Evolutionary conservation across 176 grass and related monocot species (phyloP), one percentile per base, ranked within the genome.

Genomic region (Cymbopogon citratus): DNA sequence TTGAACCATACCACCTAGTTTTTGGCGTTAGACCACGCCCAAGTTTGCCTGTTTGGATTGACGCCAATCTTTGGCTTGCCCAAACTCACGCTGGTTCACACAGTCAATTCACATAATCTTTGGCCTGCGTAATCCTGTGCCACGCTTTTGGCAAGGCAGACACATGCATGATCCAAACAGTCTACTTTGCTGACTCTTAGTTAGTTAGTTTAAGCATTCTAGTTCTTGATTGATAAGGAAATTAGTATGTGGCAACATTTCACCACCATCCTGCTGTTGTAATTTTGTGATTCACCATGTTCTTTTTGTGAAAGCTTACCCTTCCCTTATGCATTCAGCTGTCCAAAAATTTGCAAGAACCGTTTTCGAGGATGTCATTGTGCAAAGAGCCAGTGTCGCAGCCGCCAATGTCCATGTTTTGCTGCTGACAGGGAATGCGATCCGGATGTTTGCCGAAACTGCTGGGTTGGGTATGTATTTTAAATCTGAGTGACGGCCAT

Each of bases 391-490:
- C 95, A 98, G 72, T 98, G 95, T 81, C 90, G 95, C 74, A 98
- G 95, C 24, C 90, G 95, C 9, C 95, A 98, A 82, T 98, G 95
- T 86, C 95, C 95, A 83, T 98, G 95, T 66, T 95, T 98, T 87
- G 95, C 95, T 80, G 95, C 95, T 39, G 95, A 98, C 75, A 95
- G 95, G 80, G 95, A 98, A 84, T 98, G 95, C 7, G 95, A 98
- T 70, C 95, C 95, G 77, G 95, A 98, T 52, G 95, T 98, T 74
- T 98, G 95, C 83, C 90, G 95, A 91, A 98, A 95, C 90, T 98
- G 95, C 65, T 98, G 95, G 92, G 88, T 98, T 45, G 90, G 95
- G 92, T 95, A 98, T 79, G 92, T 74, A 78, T 89, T 70, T 79
- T 10, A 39, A 66, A 63, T 70, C n/a, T n/a, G n/a, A n/a, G n/a